Conservation (phyloP, 2,329 filamentous ascomycete species). For the Aureobasidium subglaciale region DNA sequence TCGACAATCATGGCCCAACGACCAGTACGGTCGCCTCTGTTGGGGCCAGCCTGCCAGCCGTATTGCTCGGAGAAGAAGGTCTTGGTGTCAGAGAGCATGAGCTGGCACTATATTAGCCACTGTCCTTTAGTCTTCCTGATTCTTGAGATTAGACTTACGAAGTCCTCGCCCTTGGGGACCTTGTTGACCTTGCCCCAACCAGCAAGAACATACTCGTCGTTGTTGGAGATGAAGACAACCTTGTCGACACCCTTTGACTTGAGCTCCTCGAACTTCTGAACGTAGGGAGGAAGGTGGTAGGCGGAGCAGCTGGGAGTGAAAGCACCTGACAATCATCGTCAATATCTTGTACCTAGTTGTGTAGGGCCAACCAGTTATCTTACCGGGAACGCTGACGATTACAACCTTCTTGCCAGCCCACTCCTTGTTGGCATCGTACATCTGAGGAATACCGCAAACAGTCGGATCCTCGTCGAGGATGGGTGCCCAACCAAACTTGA, state of each 20-base stretch:
- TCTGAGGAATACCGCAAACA: slow-evolving; percentile 68
- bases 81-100: slow-evolving; percentile 70
- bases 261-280: slow-evolving; percentile 62
- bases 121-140: slow-evolving; percentile 3
- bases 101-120: slow-evolving; percentile 31
- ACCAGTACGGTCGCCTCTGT: slow-evolving; percentile 61
- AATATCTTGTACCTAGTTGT: neutral
- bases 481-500: slow-evolving; percentile 77
- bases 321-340: slow-evolving; percentile 45
- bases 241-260: slow-evolving; percentile 76
- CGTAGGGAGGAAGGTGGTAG: slow-evolving; percentile 73
- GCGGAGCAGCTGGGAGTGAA: slow-evolving; percentile 85
- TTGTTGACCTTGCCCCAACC: slow-evolving; percentile 68
- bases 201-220: slow-evolving; percentile 81
- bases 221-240: slow-evolving; percentile 73
- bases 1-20: slow-evolving; percentile 74
- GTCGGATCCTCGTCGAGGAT: slow-evolving; percentile 66
- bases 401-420: slow-evolving; percentile 66
- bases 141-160: slow-evolving; percentile 49
- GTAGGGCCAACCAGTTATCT: slow-evolving; percentile 15
- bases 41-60: slow-evolving; percentile 58
- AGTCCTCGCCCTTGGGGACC: slow-evolving; percentile 60
- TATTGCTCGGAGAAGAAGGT: slow-evolving; percentile 60
- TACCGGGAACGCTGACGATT: slow-evolving; percentile 60
- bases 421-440: slow-evolving; percentile 73